Percentiles rank a stretch among this genome's conserved stretches.
Conservation (phyloP, 257 asterid genomes). For the Ophiorrhiza pumila region DNA sequence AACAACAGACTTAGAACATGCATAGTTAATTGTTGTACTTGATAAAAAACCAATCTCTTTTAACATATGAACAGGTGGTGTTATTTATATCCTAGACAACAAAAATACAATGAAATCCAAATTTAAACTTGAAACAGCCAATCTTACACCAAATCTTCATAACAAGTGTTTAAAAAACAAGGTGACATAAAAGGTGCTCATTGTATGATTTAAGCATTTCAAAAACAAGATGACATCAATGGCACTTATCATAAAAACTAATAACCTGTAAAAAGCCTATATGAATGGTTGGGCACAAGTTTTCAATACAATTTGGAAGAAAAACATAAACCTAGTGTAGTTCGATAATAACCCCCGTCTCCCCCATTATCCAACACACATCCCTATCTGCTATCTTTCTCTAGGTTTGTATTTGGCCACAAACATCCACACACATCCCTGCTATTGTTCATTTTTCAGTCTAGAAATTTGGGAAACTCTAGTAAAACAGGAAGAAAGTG, state of each 20-base stretch:
- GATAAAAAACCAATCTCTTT: neutral
- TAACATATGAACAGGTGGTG: neutral
- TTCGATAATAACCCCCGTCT: neutral
- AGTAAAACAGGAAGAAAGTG: no score
- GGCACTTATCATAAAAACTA: neutral
- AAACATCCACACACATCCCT: neutral
- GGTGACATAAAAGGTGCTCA: neutral
- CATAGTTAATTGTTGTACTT: neutral
- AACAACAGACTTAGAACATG: slow-evolving; percentile 11
- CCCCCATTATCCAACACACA: neutral
- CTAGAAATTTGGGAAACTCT: no score
- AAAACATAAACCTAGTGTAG: neutral
- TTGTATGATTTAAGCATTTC: neutral
- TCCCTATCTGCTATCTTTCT: neutral
- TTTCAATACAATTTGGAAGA: neutral
- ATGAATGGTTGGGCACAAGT: neutral
- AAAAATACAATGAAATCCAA: neutral
- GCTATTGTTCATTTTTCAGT: no score
- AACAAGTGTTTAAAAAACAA: neutral
- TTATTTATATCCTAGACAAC: neutral
- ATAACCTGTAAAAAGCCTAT: neutral
- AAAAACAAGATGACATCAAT: neutral
- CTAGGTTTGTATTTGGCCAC: neutral
- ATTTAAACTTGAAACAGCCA: neutral
- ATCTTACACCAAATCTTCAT: no score